Evolutionary conservation across 1,284 basidiomycete genomes (phyloP).

Genomic region (Agaricales sp.): DNA sequence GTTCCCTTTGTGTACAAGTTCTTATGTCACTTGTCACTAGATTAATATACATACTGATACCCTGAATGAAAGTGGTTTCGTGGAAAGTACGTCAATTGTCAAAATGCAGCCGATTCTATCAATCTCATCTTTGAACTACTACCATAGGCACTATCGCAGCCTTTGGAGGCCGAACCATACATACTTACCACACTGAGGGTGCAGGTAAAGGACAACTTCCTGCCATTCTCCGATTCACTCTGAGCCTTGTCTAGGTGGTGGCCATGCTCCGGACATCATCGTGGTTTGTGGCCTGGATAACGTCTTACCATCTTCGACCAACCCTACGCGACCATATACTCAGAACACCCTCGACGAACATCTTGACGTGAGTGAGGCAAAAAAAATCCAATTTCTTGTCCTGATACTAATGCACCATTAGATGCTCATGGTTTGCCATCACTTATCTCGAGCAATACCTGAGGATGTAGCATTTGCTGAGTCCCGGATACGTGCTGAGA

Average conservation of each 20-base stretch:
- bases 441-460: conserved; percentile 78
- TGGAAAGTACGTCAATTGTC: conserved; percentile 47
- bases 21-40: conserved; percentile 21
- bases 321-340: conserved; percentile 90
- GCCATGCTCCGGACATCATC: conserved; percentile 98
- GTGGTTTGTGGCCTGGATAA: conserved; percentile 86
- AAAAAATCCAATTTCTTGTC: too few species aligned
- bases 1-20: not conserved
- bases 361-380: conserved; percentile 73
- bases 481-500: conserved; percentile 94
- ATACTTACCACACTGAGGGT: conserved; percentile 96
- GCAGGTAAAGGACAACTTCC: conserved; percentile 74
- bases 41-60: conserved; percentile 98
- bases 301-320: conserved; percentile 95
- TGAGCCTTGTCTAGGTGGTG: conserved; percentile 52
- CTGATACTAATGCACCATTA: conserved; percentile 19
- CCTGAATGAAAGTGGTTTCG: conserved; percentile 89
- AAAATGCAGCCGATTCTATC: not conserved
- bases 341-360: conserved; percentile 95
- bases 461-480: conserved; percentile 97
- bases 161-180: conserved; percentile 87
- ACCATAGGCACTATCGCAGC: conserved; percentile 79
- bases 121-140: conserved; percentile 16
- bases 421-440: conserved; percentile 98
- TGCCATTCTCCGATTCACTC: not conserved